Base-by-base conservation (phyloP, 805 yeast species). In the Monosporozyma servazzii region DNA sequence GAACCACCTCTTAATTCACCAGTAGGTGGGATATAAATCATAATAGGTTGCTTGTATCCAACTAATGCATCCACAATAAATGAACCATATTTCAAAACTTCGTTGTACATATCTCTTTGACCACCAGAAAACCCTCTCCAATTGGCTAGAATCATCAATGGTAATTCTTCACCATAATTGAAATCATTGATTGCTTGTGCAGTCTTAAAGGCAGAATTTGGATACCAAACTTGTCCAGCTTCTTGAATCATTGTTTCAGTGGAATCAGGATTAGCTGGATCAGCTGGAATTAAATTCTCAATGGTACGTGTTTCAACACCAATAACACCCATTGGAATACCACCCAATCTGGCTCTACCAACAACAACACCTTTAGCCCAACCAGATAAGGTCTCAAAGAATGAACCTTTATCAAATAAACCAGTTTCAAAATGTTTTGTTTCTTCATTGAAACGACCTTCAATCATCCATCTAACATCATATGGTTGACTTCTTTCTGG, bases 71-170 rank as follows among this genome's bases (percentile, higher is more conserved):
- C 99, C 57, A 93, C 99, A 72, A 93, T 93, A 71, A 78, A 88
- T 3, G 98, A 82, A 68, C 99, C 99, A 68, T 87, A 93, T 72
- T 93, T 93, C 75, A 93, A 82, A 44, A 93, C 95, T 75, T 93
- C 99, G 65, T 90, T 88, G 79, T 86, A 95, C 99, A 93, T 93
- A 72, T 93, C 99, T 69, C 97, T 87, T 77, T 93, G 99, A 70
- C 99, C 99, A 77, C 99, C 99, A 59, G 97, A 88, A 82, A 93
- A 93, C 65, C 99, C 99, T 82, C 99, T 87, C 99, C 99, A 93
- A 80, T 93, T 93, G 54, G 99, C 99, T 61, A 93, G 75, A 59
- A 93, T 88, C 95, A 93, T 87, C 71, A 93, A 77, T 57, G 99
- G 99, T 66, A 93, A 78, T 72, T 90, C 91, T 72, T 93, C 99